A percentile compares a stretch with the other conserved stretches of the same genome.
Conservation (phyloP, 257 asterid species). For the Mentha longifolia region DNA sequence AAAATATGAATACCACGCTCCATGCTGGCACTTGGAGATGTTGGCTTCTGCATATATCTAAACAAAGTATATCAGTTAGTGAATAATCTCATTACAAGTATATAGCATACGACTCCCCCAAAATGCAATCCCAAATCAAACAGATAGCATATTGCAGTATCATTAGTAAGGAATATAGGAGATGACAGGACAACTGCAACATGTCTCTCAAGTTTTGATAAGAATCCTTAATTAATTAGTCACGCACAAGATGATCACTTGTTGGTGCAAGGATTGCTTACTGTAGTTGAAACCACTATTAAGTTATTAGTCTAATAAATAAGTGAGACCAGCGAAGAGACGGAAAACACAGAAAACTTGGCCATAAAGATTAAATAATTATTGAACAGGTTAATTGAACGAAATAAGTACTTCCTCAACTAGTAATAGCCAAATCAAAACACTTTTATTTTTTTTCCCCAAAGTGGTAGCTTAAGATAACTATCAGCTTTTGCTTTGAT, state of each 20-base stretch:
- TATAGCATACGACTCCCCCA: constrained; percentile 21
- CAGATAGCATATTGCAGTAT: constrained; percentile 17
- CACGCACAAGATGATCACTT: constrained; percentile 8
- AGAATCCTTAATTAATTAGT: too few relatives aligned
- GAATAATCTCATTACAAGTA: constrained; percentile 30
- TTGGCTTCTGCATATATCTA: constrained; percentile 79
- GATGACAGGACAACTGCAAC: constrained; percentile 16
- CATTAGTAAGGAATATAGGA: constrained; percentile 6
- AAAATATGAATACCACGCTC: constrained; percentile 63
- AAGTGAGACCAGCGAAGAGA: constrained; percentile 13
- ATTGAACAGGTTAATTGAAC: neutral
- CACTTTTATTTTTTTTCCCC: neutral
- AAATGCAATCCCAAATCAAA: constrained; percentile 25
- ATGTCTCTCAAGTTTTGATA: neutral
- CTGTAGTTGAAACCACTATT: neutral
- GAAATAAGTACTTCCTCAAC: neutral
- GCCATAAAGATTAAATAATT: neutral
- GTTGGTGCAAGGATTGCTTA: constrained; percentile 22
- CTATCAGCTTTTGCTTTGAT: neutral
- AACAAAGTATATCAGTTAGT: constrained; percentile 35
- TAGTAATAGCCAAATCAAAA: neutral
- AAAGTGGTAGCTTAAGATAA: neutral
- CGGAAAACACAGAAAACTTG: neutral
- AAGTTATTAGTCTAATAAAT: constrained; percentile 1
- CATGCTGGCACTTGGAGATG: constrained; percentile 41